phyloP scores from a whole-genome alignment of 2,329 filamentous ascomycete genomes.

The Epichloe aotearoae region DNA sequence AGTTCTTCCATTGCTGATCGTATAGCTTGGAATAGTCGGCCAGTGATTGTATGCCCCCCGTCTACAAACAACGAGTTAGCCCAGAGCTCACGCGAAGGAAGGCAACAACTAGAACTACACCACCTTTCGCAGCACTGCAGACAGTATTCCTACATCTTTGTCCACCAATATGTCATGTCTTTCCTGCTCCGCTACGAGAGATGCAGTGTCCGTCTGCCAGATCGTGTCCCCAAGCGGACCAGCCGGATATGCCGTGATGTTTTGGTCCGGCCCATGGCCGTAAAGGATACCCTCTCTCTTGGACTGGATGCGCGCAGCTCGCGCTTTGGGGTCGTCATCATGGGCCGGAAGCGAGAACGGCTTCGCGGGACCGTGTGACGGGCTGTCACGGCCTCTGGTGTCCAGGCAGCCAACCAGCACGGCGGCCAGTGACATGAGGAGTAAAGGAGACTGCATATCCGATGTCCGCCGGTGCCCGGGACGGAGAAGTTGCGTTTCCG shows the following conservation, averaged over 20 bases:
- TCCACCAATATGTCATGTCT: background rate
- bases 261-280: slow-evolving; percentile 1
- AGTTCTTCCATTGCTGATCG: slow-evolving; percentile 24
- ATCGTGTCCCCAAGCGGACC: background rate
- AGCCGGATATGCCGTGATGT: background rate
- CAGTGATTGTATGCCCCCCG: slow-evolving; percentile 17
- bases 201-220: background rate
- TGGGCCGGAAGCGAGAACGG: background rate
- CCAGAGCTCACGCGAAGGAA: too few species aligned
- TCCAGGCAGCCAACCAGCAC: background rate
- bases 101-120: too few species aligned
- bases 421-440: background rate
- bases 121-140: background rate
- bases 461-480: too few species aligned
- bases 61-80: too few species aligned
- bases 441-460: background rate
- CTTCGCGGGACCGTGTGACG: background rate
- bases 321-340: background rate
- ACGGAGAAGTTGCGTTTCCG: too few species aligned
- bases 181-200: background rate
- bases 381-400: too few species aligned
- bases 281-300: slow-evolving; percentile 1
- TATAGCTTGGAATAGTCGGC: slow-evolving; percentile 29
- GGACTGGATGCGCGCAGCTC: background rate
- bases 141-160: background rate